Conservation (phyloP, 139 green algal species). For the Coelastrella sp. region DNA sequence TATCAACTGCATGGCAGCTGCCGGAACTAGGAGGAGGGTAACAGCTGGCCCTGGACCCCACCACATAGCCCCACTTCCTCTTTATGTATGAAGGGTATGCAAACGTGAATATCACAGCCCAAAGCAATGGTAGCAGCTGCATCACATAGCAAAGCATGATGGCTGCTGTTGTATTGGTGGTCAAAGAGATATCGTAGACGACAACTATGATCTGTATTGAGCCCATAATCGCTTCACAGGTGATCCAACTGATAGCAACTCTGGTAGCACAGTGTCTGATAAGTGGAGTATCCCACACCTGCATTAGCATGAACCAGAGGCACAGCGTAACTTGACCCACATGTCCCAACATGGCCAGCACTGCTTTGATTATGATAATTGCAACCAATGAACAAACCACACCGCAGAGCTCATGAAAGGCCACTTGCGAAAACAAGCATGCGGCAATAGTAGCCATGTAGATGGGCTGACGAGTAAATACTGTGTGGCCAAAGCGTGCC, state of each 20-base stretch:
- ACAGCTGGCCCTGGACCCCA: neutral
- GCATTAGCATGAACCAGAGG: neutral
- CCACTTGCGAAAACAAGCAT: too few relatives aligned
- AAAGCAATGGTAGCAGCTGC: slow-evolving; percentile 34
- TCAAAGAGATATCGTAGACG: neutral
- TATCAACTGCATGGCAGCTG: neutral
- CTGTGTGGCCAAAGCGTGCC: too few relatives aligned
- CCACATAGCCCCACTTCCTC: slow-evolving; percentile 1
- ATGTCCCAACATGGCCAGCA: neutral
- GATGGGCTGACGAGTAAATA: too few relatives aligned
- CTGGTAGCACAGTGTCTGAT: neutral
- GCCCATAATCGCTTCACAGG: slow-evolving; percentile 12
- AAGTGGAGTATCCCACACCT: slow-evolving; percentile 35
- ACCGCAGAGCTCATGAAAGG: too few relatives aligned
- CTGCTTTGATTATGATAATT: too few relatives aligned
- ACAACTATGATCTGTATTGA: slow-evolving; percentile 1
- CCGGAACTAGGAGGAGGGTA: neutral
- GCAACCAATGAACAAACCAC: too few relatives aligned
- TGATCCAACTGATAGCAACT: neutral
- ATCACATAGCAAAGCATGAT: slow-evolving; percentile 39
- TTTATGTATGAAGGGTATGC: slow-evolving; percentile 10
- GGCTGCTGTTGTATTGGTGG: neutral
- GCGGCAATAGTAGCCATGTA: too few relatives aligned
- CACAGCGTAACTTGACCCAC: neutral
- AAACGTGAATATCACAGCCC: slow-evolving; percentile 12